Evolutionary conservation across 2,329 filamentous ascomycete genomes (phyloP), one percentile per base, ranked within the genome.

Genomic region (Aspergillus novoparasiticus): DNA sequence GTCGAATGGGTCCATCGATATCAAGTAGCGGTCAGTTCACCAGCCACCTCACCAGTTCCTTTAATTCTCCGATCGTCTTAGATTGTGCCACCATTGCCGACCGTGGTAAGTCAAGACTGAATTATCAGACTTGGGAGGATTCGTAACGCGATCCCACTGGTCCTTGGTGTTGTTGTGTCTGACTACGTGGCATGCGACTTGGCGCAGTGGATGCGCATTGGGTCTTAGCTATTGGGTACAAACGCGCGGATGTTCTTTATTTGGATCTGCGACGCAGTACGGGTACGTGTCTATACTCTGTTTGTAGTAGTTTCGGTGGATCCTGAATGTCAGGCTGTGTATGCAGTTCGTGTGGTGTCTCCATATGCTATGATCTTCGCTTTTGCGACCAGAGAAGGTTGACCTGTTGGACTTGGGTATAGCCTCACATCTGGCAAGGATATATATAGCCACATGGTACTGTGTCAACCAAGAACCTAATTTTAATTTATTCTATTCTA

Each of bases 101-200:
- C 30, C 51, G n/a, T 30, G 21, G 51, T 34, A 34, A 54, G 32
- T 12, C 30, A 16, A 16, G 51, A 55, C 51, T 55, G n/a, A 39
- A 55, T 21, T 21, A 54, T 54, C 19, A 55, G 51, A 55, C 12
- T 36, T 21, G 19, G 23, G 8, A 30, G 10, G 16, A 53, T 34
- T 54, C 51, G 51, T 55, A 39, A 55, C 21, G 32, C 32, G n/a
- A 14, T 55, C 11, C 23, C 12, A 34, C 36, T 55, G 51, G 51
- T 39, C 8, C n/a, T 39, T 26, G 51, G 14, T 23, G 16, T 36
- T 21, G 30, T 30, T 21, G 48, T 51, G 51, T 30, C 51, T 23
- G 32, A 39, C 51, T 55, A 55, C 51, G 51, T 55, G 51, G 51
- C 51, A 55, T 55, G 51, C 51, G 21, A 39, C 51, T 39, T 39